Evolutionary conservation across 768 basidiomycete species (phyloP), one percentile per base, ranked within the genome.

Genomic region (Hericium coralloides): DNA sequence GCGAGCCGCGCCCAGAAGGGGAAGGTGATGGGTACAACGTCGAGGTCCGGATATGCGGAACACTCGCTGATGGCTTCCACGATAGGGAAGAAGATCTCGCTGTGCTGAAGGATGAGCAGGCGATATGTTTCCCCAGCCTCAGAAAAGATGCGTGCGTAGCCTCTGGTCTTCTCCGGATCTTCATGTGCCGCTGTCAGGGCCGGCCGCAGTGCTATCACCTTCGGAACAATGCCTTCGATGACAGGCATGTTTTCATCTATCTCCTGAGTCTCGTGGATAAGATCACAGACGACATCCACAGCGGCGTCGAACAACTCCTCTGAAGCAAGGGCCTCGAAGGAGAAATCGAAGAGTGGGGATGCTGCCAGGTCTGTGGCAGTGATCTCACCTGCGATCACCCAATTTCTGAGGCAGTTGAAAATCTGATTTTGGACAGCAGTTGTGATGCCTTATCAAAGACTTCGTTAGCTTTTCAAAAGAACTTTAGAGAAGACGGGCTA

Each of bases 221-320:
- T 79, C 1, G 93, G 93, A 0, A 98, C 85, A 56, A 99, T 85
- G 58, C 85, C 76, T 66, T 97, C 80, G 64, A 98, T 94, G 61
- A 89, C 83, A 20, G 81, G 71, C 83, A 95, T 90, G 66, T 92
- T 94, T 31, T 98, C 95, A 59, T 95, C 89, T 31, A 97, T 80
- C 70, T 99, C 97, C 71, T 98, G 95, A 0, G 97, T 98, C 70
- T 99, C 97, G 70, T 98, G 97, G 55, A 98, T 92, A 64, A 98
- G 73, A 68, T 97, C 93, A 69, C 92, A 95, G 58, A 98, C 78
- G 38, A 91, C 86, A 58, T 97, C 89, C 39, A 95, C 92, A 1
- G 93, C 95, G 7, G 86, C 70, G 64, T 99, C 97, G 67, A 98
- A 98, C n/a, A 98, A 78, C 47, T 84, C 81, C 17, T 95, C 90